Evolutionary conservation across 768 basidiomycete genomes (phyloP), one percentile per base, ranked within the genome.

Genomic region (Favolaschia claudopus): DNA sequence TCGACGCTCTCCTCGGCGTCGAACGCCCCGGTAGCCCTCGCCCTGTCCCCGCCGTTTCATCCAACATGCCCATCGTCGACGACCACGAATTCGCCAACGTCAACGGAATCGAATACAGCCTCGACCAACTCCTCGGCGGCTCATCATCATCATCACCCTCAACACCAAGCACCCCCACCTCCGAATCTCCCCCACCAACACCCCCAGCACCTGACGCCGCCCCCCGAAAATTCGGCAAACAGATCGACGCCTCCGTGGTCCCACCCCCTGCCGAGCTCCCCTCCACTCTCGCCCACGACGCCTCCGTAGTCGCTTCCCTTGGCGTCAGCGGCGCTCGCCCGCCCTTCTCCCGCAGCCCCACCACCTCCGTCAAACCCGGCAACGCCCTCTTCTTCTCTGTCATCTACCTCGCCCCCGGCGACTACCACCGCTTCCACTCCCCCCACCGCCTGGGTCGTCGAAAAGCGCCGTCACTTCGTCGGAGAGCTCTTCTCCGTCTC

Each of bases 361-460:
- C 80, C 49, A 78, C 79, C 58, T 78, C 77, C 36, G 78, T 89
- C 39, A 85, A 85, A 62, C 84, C 89, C 3, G 94, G 93, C 14
- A 90, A 98, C 70, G 82, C 87, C 17, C 85, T 99, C 22, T 97
- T 87, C 77, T 99, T 98, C 74, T 78, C 91, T 22, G 97, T 99
- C 66, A 91, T 99, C 58, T 99, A 99, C 77, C 91, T 99, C 53
- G 97, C 96, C 1, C 97, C 97, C 1, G 96, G 97, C 1, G 97
- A 99, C 71, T 99, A 99, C 74, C 96, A 99, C 69, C 87, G 96
- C 15, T 99, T 97, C 84, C 97, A 99, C 74, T 91, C 88, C 47
- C n/a, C 96, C 97, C 1, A 89, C 95, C 0, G 88, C 92, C 7
- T 99, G 97, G 97, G 95, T 99, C 6, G 96, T 98, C 17, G 96